Evolutionary conservation across 2,329 filamentous ascomycete species (phyloP).

Genomic region (Fusarium ambrosium): DNA sequence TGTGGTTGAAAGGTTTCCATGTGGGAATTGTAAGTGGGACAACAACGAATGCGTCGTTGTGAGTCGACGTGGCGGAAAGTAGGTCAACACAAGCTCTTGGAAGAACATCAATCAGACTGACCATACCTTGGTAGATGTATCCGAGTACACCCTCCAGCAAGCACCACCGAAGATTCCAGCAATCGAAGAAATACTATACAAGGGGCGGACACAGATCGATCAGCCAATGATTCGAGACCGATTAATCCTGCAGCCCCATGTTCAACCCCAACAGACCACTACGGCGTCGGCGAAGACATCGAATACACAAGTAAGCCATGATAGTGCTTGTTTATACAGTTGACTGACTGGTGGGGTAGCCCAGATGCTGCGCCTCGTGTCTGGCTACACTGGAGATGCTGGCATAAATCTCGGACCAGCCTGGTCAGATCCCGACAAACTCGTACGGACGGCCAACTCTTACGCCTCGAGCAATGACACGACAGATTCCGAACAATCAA

Average conservation of each 20-base stretch:
- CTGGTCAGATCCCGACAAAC: neutral
- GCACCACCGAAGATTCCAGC: neutral
- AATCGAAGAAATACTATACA: neutral
- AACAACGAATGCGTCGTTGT: slow-evolving; percentile 67
- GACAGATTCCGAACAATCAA: neutral
- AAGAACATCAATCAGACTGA: neutral
- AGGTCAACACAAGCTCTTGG: slow-evolving; percentile 17
- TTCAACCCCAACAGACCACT: neutral
- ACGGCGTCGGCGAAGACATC: neutral
- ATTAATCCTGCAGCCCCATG: neutral
- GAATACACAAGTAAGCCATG: slow-evolving; percentile 2
- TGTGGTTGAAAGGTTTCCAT: slow-evolving; percentile 87
- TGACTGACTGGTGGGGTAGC: neutral
- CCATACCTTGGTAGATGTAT: neutral
- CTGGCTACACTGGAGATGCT: neutral
- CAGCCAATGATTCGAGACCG: neutral
- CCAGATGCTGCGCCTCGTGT: neutral
- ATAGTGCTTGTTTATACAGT: no score
- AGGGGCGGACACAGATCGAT: neutral
- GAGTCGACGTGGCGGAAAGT: neutral
- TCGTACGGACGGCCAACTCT: neutral
- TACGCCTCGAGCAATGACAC: slow-evolving; percentile 51
- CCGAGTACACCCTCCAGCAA: neutral
- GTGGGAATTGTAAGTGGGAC: slow-evolving; percentile 86
- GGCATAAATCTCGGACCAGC: neutral